Conservation (phyloP, 805 yeast species). For the Kazachstania psychrophila region DNA sequence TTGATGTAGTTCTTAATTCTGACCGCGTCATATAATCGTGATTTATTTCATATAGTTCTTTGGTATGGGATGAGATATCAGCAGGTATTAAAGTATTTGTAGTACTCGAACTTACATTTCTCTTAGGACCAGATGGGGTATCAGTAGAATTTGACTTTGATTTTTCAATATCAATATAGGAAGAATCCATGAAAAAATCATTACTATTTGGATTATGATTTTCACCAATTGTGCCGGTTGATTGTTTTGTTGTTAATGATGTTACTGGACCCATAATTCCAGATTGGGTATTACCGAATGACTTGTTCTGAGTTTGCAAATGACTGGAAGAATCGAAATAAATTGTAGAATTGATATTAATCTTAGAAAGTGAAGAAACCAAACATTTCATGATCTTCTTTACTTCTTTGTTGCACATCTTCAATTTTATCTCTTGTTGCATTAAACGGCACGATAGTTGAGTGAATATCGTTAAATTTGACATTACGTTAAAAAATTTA, state of each 20-base stretch:
- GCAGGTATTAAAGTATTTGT: constrained; percentile 9
- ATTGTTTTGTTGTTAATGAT: neutral
- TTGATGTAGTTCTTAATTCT: constrained; percentile 1
- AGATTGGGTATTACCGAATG: neutral
- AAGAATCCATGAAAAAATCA: neutral
- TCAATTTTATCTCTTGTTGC: constrained; percentile 40
- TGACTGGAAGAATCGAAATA: constrained; percentile 34
- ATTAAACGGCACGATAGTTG: constrained; percentile 48
- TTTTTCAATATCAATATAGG: neutral
- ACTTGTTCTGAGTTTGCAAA: neutral
- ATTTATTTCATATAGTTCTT: constrained; percentile 1
- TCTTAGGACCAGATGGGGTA: neutral
- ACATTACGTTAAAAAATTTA: constrained; percentile 43
- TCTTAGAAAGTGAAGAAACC: constrained; percentile 47
- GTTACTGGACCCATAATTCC: neutral
- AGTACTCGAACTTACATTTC: constrained; percentile 16
- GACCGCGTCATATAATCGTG: neutral
- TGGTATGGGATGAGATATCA: neutral
- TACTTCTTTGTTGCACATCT: constrained; percentile 40
- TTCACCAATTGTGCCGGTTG: neutral
- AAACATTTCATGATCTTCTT: constrained; percentile 43
- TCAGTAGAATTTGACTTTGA: neutral
- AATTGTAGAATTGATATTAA: constrained; percentile 56
- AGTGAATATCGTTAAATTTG: constrained; percentile 44
- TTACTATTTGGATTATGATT: neutral